These are phyloP conservation scores for Lithospermum erythrorhizon DNA, from an alignment of 257 asterid species.

Conservation along the genomic window DNA sequence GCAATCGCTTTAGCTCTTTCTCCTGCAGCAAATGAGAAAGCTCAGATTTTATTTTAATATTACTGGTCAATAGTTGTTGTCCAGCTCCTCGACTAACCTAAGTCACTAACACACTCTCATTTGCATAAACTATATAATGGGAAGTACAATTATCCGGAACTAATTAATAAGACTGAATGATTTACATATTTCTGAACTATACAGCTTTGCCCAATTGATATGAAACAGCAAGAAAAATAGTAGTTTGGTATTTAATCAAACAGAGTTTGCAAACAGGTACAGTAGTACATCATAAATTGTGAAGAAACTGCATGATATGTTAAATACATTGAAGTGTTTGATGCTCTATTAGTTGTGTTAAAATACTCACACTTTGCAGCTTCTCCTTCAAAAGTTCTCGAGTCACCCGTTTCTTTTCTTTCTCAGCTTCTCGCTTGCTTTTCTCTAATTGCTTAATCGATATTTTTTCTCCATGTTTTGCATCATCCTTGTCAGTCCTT, in stretches of 20 bases:
- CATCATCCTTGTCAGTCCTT: slow-evolving; percentile 67
- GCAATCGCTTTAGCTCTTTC: slow-evolving; percentile 57
- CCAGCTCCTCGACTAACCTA: not conserved
- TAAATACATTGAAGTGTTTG: no score
- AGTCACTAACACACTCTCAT: not conserved
- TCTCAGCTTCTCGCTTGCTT: slow-evolving; percentile 63
- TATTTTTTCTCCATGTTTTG: slow-evolving; percentile 38
- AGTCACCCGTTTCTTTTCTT: slow-evolving; percentile 57
- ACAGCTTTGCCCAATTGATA: no score
- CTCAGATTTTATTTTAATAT: not conserved
- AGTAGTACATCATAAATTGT: not conserved
- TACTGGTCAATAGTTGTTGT: not conserved
- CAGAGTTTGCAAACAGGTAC: not conserved
- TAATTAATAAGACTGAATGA: no score
- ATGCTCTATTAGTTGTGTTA: no score
- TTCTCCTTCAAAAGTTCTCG: slow-evolving; percentile 63
- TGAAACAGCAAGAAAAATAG: not conserved
- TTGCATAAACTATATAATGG: not conserved
- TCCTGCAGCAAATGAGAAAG: slow-evolving; percentile 34
- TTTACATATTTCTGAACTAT: no score
- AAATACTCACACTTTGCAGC: slow-evolving; percentile 48
- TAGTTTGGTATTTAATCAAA: no score
- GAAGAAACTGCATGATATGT: not conserved
- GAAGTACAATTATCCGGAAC: no score
- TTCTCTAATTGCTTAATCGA: slow-evolving; percentile 70